Percentiles rank a stretch among this genome's conserved stretches.
Evolutionary conservation across 495 filamentous ascomycete species (phyloP).

Genomic region (Articulospora tetracladia): DNA sequence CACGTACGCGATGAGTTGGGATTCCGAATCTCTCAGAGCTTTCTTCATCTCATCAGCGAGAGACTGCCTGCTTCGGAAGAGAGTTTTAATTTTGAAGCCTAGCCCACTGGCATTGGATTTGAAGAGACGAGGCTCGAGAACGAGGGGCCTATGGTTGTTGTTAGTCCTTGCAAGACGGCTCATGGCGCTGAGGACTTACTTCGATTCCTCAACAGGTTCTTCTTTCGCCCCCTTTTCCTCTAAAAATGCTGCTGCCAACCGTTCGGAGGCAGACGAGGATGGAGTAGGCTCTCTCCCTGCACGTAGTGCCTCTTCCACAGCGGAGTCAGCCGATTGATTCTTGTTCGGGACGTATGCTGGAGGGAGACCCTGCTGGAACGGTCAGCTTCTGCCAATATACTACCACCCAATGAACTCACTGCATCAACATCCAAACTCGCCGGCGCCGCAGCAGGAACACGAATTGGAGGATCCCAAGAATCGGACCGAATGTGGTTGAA

Average conservation of each 20-base stretch:
- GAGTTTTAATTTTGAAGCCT: conserved; percentile 18
- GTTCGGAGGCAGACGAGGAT: background rate
- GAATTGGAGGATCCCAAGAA: no score
- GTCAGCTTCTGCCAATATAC: no score
- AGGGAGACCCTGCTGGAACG: no score
- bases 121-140: conserved; percentile 18
- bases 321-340: no score
- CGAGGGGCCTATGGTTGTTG: conserved; percentile 8
- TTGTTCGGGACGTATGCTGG: no score
- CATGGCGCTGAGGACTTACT: conserved; percentile 1
- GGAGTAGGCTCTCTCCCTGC: no score
- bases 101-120: conserved; percentile 13
- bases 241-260: background rate
- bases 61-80: conserved; percentile 23
- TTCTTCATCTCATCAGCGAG: conserved; percentile 21
- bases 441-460: no score
- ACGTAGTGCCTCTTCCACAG: no score
- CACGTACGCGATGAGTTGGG: conserved; percentile 15
- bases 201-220: background rate
- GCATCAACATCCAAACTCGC: no score
- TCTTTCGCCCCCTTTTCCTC: background rate
- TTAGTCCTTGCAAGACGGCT: background rate
- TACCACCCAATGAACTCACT: no score
- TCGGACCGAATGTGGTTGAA: no score
- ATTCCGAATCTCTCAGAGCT: conserved; percentile 15